Base-by-base conservation (phyloP, 768 basidiomycete genomes). In the Erythrobasidium yunnanense region DNA sequence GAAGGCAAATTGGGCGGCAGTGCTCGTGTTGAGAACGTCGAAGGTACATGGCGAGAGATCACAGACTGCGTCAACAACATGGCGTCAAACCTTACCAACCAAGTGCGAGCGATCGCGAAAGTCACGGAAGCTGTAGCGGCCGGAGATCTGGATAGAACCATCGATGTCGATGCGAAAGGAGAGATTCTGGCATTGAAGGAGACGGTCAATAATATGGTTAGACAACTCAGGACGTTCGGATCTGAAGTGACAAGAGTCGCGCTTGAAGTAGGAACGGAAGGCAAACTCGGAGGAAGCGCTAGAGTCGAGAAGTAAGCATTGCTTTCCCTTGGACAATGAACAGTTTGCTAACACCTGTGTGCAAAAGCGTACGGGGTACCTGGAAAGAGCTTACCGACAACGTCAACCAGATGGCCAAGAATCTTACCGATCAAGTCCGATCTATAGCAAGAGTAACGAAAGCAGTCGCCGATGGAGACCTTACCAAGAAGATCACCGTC, bases 401-500 rank as follows among this genome's bases (percentile, higher is more conserved):
- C 34, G 69, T 76, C 42, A 76, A 76, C 70, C 66, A 74, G 70
- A 76, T 76, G 75, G 74, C 69, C 32, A 29, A 63, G 71, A 66
- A 68, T 71, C 57, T 68, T 7, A 70, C 63, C 13, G 74, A 74
- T 11, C 77, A 77, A 71, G 77, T 77, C 23, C 73, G 77, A 69
- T 73, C 72, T n/a, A 66, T 76, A 23, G 74, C 76, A 4, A 81
- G 82, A 35, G 88, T 90, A 53, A 90, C 88, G 1, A 89, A 87
- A 2, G 88, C 88, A 18, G 90, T 93, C 63, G 90, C 90, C 23
- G 82, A 84, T 42, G 90, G 90, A 33, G 88, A 93, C 74, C 79
- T 90, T 79, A 87, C 86, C 0, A 87, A 88, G 77, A 90, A 89
- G 81, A 88, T 93, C 72, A 86, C 88, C 71, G 90, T 93, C 69